Evolutionary conservation across 116 monocot genomes (phyloP).

Genomic region (Phalaenopsis hybrid): DNA sequence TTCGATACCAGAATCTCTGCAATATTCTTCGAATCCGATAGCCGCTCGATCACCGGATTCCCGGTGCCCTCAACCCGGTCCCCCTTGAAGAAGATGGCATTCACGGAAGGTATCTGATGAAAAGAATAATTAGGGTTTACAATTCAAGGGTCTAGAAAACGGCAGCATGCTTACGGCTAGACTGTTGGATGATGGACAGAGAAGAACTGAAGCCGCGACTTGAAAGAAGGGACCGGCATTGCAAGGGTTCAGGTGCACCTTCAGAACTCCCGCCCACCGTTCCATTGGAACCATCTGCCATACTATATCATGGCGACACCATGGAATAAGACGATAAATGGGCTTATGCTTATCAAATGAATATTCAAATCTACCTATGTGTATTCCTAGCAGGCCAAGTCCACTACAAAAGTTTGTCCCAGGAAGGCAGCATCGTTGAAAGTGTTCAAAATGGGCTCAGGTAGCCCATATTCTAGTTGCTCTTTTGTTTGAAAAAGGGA

Average conservation of each 20-base stretch:
- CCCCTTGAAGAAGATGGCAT: slow-evolving; percentile 83
- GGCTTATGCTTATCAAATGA: too few species aligned
- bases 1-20: slow-evolving; percentile 52
- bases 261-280: slow-evolving; percentile 66
- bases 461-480: too few species aligned
- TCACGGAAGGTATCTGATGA: slow-evolving; percentile 45
- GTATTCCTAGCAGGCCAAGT: too few species aligned
- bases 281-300: slow-evolving; percentile 31
- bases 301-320: too few species aligned
- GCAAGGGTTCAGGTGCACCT: slow-evolving; percentile 23
- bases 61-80: slow-evolving; percentile 62
- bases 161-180: slow-evolving; percentile 41
- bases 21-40: slow-evolving; percentile 53
- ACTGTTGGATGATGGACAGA: slow-evolving; percentile 46
- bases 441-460: too few species aligned
- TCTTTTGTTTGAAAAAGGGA: too few species aligned
- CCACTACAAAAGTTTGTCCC: too few species aligned
- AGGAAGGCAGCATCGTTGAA: too few species aligned
- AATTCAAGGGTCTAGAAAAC: neutral
- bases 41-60: slow-evolving; percentile 49
- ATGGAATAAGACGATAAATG: too few species aligned
- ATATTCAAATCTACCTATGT: too few species aligned
- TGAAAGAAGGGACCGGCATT: slow-evolving; percentile 19
- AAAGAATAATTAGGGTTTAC: neutral
- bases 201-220: slow-evolving; percentile 56